A percentile compares a stretch with the other conserved stretches of the same genome.
phyloP scores from a whole-genome alignment of 139 green algal genomes.

The Haematococcus lacustris region DNA sequence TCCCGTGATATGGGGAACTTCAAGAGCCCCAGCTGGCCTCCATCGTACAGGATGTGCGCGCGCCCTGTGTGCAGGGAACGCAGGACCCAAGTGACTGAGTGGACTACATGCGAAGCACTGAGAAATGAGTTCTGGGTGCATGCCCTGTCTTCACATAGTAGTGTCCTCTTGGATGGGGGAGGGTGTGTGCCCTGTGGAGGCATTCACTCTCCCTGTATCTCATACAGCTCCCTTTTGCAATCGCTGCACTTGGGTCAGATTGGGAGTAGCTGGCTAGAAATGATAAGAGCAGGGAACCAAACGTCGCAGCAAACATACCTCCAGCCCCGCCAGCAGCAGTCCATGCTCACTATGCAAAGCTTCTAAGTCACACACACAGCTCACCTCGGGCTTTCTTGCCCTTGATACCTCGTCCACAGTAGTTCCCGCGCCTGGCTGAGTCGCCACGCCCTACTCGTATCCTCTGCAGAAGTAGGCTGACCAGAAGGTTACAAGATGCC shows the following conservation, averaged over 20 bases:
- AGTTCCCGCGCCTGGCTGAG: conserved; percentile 24
- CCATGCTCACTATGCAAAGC: too few relatives aligned
- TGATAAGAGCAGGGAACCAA: too few relatives aligned
- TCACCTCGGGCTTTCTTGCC: conserved; percentile 36
- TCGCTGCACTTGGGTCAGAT: too few relatives aligned
- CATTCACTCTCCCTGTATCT: conserved; percentile 8
- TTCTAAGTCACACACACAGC: too few relatives aligned
- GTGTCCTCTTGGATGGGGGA: background rate
- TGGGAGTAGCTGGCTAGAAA: background rate
- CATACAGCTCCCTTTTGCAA: too few relatives aligned
- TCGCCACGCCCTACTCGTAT: conserved; percentile 36
- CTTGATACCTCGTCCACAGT: conserved; percentile 45
- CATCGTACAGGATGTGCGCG: conserved; percentile 31
- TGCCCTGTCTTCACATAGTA: background rate
- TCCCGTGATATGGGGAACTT: conserved; percentile 31
- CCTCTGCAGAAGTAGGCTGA: conserved; percentile 13
- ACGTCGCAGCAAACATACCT: too few relatives aligned
- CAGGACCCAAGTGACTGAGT: too few relatives aligned
- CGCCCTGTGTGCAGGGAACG: too few relatives aligned
- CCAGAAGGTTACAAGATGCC: background rate
- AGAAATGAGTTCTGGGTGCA: background rate
- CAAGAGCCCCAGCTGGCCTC: conserved; percentile 27
- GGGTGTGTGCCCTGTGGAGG: background rate
- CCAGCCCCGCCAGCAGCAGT: too few relatives aligned
- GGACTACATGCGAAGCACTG: background rate